Percentiles rank a stretch among this genome's conserved stretches.
phyloP scores from a whole-genome alignment of 257 asterid species.

The Galeopsis tetrahit region DNA sequence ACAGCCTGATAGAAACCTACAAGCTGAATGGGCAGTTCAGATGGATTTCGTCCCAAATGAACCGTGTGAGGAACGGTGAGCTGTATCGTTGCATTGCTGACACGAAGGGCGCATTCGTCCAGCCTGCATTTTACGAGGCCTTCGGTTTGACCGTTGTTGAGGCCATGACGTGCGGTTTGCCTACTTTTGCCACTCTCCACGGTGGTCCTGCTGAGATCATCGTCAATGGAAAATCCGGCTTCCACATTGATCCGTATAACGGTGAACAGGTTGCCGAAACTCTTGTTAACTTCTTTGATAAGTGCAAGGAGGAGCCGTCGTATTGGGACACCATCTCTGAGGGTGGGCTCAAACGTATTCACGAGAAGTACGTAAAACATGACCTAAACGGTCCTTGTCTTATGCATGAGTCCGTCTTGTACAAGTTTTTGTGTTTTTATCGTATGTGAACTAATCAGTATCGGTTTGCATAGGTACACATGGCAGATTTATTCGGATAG shows the following conservation, averaged over 20 bases:
- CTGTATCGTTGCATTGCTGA: slow-evolving; percentile 91
- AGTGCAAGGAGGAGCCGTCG: slow-evolving; percentile 65
- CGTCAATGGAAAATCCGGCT: slow-evolving; percentile 85
- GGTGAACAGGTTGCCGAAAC: slow-evolving; percentile 76
- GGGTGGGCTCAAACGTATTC: slow-evolving; percentile 78
- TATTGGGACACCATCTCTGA: slow-evolving; percentile 73
- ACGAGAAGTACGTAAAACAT: slow-evolving; percentile 69
- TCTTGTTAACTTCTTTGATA: slow-evolving; percentile 75
- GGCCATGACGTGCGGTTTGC: slow-evolving; percentile 98
- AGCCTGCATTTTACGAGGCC: slow-evolving; percentile 97
- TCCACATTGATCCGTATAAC: slow-evolving; percentile 92
- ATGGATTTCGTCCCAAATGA: slow-evolving; percentile 99
- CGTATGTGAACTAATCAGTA: too few species aligned
- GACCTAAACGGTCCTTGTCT: too few species aligned
- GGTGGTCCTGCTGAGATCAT: slow-evolving; percentile 99
- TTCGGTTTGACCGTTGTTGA: slow-evolving; percentile 96
- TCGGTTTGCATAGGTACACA: slow-evolving; percentile 56
- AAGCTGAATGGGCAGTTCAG: slow-evolving; percentile 83
- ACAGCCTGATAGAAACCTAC: slow-evolving; percentile 69
- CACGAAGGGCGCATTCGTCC: slow-evolving; percentile 83
- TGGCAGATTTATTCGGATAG: slow-evolving; percentile 93
- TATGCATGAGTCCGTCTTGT: too few species aligned
- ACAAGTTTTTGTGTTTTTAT: too few species aligned
- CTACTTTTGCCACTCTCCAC: slow-evolving; percentile 81
- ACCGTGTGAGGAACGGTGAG: slow-evolving; percentile 94